A percentile compares a stretch with the other conserved stretches of the same genome.
Evolutionary conservation across 495 filamentous ascomycete genomes (phyloP).

Genomic region (Penicillium pancosmium): DNA sequence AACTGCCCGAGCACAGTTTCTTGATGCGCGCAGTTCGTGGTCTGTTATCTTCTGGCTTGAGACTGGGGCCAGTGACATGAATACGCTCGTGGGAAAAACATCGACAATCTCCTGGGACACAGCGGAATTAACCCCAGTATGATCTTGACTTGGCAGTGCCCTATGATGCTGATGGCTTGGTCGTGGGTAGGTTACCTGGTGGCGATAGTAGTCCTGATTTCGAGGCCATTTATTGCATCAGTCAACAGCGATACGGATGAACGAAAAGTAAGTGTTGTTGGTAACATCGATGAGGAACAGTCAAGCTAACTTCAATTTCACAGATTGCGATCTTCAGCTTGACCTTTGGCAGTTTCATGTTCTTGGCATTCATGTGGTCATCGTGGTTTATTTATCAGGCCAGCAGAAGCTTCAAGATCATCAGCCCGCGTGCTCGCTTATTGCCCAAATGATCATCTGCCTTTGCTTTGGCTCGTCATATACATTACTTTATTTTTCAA

Average conservation of each 20-base stretch:
- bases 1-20: not conserved
- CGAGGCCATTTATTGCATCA: not conserved
- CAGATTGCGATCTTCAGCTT: not conserved
- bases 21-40: not conserved
- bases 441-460: not conserved
- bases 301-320: too few relatives aligned
- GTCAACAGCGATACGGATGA: not conserved
- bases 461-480: too few relatives aligned
- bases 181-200: not conserved
- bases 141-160: conserved; percentile 1
- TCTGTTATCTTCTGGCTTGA: not conserved
- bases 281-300: too few relatives aligned
- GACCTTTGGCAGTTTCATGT: not conserved
- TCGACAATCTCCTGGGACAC: not conserved
- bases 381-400: not conserved
- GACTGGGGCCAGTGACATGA: not conserved
- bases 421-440: not conserved
- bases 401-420: not conserved
- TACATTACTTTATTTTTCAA: too few relatives aligned
- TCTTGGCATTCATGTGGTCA: not conserved
- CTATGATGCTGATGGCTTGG: not conserved
- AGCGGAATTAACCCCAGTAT: not conserved
- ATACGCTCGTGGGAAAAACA: not conserved
- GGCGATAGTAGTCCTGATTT: not conserved
- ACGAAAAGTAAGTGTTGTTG: not conserved